These are phyloP conservation scores for Ophiognomonia clavigignenti-juglandacearum DNA, from an alignment of 2,329 filamentous ascomycete genomes.

Conservation along the genomic window DNA sequence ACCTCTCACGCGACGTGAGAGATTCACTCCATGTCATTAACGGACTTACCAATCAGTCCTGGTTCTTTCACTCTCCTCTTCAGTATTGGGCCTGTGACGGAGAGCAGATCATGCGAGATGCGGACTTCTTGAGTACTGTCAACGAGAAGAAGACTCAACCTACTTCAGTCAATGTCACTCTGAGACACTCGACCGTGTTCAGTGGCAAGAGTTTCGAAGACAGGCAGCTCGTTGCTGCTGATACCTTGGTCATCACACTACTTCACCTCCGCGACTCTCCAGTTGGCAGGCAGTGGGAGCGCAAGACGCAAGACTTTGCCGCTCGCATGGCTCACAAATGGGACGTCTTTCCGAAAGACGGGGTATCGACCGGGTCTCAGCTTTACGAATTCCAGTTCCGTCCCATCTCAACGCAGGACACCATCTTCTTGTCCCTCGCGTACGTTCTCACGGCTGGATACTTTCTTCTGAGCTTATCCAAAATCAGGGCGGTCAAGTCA, in stretches of 20 bases:
- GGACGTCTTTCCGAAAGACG: conserved; percentile 60
- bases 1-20: conserved; percentile 40
- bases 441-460: conserved; percentile 62
- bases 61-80: conserved; percentile 79
- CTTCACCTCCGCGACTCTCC: conserved; percentile 63
- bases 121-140: conserved; percentile 63
- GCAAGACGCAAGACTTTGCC: conserved; percentile 50
- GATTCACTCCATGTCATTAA: conserved; percentile 56
- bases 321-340: conserved; percentile 47
- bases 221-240: conserved; percentile 62
- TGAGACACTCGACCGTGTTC: conserved; percentile 75
- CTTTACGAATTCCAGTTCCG: conserved; percentile 77
- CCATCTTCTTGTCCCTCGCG: conserved; percentile 56
- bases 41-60: conserved; percentile 57
- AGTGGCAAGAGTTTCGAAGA: conserved; percentile 74
- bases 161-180: conserved; percentile 66
- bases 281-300: conserved; percentile 61
- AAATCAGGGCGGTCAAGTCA: conserved; percentile 70
- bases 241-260: conserved; percentile 73
- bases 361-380: conserved; percentile 48
- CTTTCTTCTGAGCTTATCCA: conserved; percentile 61
- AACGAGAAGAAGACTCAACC: conserved; percentile 58
- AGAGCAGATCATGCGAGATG: conserved; percentile 52
- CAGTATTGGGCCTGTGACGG: conserved; percentile 74
- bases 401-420: conserved; percentile 65